Base-by-base conservation (phyloP, 2,329 filamentous ascomycete species). In the Calonectria hawksworthii region DNA sequence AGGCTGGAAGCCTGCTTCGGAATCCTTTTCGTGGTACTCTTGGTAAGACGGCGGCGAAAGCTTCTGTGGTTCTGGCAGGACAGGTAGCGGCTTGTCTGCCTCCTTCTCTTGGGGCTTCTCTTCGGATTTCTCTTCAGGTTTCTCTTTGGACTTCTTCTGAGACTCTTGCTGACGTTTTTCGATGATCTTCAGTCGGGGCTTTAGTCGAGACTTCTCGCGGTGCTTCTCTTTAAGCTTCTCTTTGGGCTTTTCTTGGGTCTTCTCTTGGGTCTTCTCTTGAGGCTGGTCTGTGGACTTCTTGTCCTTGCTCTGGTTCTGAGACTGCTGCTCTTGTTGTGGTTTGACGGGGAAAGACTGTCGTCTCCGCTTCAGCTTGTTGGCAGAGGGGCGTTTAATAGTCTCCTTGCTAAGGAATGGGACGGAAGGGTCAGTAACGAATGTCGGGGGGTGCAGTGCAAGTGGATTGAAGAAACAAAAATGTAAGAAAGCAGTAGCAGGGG, bases 311-410 rank as follows among this genome's bases (percentile, higher is more conserved):
- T 61, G n/a, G n/a, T 61, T n/a, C 34, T 61, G 32, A 38, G 56
- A 8, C 34, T 38, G 32, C 34, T 56, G 52, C 16, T 61, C 56
- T 61, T 61, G 56, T 4, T 18, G 13, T 61, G 34, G 21, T 38
- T 61, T 34, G 18, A 61, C 34, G n/a, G 56, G 21, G 7, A 23
- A 36, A n/a, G 56, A 61, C 32, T 36, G n/a, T 76, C 80, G 74
- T 66, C 68, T 77, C 38, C 77, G 79, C 64, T 75, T 80, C 28
- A 82, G 70, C 70, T 81, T 82, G 61, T 82, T 81, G n/a, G 79
- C 75, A 18, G 77, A 73, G 74, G 77, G 75, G 38, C 79, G 80
- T 68, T 79, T 81, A 64, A 72, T 36, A 28, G 47, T 32, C 7
- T 47, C 28, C 28, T 61, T 61, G 23, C 67, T 63, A 59, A 70